Evolutionary conservation across 73 alveolate species (phyloP).

Genomic region (Paramecium caudatum): DNA sequence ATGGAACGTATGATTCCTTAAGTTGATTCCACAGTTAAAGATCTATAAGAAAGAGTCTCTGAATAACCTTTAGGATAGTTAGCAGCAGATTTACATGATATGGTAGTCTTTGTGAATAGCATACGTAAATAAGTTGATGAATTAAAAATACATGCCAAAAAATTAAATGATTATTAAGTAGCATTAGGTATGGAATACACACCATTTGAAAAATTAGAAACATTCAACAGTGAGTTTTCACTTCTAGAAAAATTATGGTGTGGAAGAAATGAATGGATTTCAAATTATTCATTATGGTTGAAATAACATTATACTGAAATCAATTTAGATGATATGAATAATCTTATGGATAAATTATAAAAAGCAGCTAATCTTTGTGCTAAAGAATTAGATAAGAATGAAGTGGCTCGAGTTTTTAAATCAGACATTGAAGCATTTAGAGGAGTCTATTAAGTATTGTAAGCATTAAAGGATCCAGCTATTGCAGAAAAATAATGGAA

Average conservation of each 20-base stretch:
- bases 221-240: conserved; percentile 80
- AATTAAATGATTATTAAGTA: conserved; percentile 70
- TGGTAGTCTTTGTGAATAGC: conserved; percentile 60
- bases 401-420: conserved; percentile 83
- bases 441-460: conserved; percentile 89
- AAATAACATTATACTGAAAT: conserved; percentile 79
- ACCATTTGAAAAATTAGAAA: conserved; percentile 85
- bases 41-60: conserved; percentile 48
- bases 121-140: conserved; percentile 59
- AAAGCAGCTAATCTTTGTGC: conserved; percentile 82
- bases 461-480: conserved; percentile 77
- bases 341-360: conserved; percentile 80
- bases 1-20: conserved; percentile 75
- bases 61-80: conserved; percentile 64
- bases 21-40: conserved; percentile 76
- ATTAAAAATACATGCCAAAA: conserved; percentile 68
- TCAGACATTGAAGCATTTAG: conserved; percentile 77
- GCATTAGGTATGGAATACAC: conserved; percentile 79
- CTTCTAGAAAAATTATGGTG: conserved; percentile 87
- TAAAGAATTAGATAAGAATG: conserved; percentile 83
- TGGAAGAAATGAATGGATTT: conserved; percentile 86
- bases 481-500: conserved; percentile 75
- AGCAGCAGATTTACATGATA: conserved; percentile 54
- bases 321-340: conserved; percentile 85
- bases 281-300: conserved; percentile 81